These are phyloP conservation scores for Verticillium zaregamsianum DNA, from an alignment of 2,329 filamentous ascomycete species.

Conservation along the genomic window DNA sequence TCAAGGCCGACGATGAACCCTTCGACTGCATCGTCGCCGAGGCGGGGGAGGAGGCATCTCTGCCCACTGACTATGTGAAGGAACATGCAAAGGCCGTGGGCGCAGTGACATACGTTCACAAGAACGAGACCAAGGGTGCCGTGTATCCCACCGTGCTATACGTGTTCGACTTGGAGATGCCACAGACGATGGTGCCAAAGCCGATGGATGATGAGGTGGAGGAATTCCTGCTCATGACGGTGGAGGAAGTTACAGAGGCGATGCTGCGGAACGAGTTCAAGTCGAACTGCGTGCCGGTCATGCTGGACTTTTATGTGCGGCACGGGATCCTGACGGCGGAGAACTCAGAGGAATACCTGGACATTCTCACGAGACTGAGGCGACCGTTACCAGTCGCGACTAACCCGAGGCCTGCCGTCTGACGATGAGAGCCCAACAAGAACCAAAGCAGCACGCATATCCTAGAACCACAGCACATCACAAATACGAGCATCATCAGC, in stretches of 20 bases:
- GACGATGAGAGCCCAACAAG: not conserved
- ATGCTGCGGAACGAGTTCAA: slow-evolving; percentile 73
- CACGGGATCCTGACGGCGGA: slow-evolving; percentile 71
- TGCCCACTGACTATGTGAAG: slow-evolving; percentile 23
- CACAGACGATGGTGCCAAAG: slow-evolving; percentile 50
- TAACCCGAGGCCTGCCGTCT: not conserved
- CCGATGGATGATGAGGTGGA: slow-evolving; percentile 78
- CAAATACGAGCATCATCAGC: not conserved
- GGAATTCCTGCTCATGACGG: slow-evolving; percentile 64
- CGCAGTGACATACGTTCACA: slow-evolving; percentile 23
- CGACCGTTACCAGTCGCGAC: slow-evolving; percentile 37
- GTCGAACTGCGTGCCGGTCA: slow-evolving; percentile 72
- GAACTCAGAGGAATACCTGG: slow-evolving; percentile 67
- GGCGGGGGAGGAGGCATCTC: slow-evolving; percentile 64
- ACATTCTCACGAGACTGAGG: slow-evolving; percentile 52
- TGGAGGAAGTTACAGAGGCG: slow-evolving; percentile 55
- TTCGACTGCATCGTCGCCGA: slow-evolving; percentile 69
- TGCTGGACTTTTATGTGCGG: slow-evolving; percentile 78
- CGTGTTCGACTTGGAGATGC: slow-evolving; percentile 71
- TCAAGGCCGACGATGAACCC: slow-evolving; percentile 62
- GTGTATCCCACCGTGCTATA: slow-evolving; percentile 45
- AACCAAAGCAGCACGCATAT: too few species aligned
- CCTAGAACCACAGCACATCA: not conserved
- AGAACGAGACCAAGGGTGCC: slow-evolving; percentile 8
- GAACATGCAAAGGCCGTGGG: slow-evolving; percentile 20